Evolutionary conservation across 2,329 filamentous ascomycete genomes (phyloP), one percentile per base, ranked within the genome.

Genomic region (Piedraia hortae): DNA sequence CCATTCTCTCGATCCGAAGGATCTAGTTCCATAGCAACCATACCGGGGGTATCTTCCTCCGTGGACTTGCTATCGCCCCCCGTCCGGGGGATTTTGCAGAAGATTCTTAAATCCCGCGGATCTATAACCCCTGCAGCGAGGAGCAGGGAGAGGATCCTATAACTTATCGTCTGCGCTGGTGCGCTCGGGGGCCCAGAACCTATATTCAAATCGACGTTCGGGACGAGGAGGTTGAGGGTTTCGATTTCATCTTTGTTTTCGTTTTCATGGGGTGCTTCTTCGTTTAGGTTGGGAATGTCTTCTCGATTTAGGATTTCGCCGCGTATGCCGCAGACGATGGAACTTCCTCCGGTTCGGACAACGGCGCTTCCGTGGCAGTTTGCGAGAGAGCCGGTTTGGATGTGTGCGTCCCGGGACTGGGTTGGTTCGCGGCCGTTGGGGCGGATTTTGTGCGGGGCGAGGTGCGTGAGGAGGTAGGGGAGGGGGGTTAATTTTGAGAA

Each of bases 311-410:
- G 53, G 4, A 89, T 67, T 48, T 97, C 85, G 23, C 59, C 80
- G 19, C 82, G 65, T 10, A 97, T 65, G 26, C 82, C 85, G 41
- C 80, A 91, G 16, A 97, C 80, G n/a, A 80, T 75, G 1, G 77
- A 78, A 1, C 82, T 93, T 44, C 88, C 75, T 20, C 85, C 85
- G 22, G 73, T 54, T 16, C 85, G 64, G 21, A 93, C 72, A 0
- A 93, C 69, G 1, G 82, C 71, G 36, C 75, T 88, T 22, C 85
- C 85, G 41, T 89, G 69, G 25, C 77, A 71, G 44, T 97, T 78
- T 1, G 77, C 74, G 21, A 97, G 54, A 11, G 75, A 85, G 12
- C 73, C 72, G 0, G 65, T 64, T 45, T 91, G 85, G 34, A 85
- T 56, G 15, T 66, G 64, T n/a, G 72, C 65, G 11, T 55, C 44